Evolutionary conservation across 306 rosid genomes (phyloP), one percentile per base, ranked within the genome.

Genomic region (Luffa aegyptiaca): DNA sequence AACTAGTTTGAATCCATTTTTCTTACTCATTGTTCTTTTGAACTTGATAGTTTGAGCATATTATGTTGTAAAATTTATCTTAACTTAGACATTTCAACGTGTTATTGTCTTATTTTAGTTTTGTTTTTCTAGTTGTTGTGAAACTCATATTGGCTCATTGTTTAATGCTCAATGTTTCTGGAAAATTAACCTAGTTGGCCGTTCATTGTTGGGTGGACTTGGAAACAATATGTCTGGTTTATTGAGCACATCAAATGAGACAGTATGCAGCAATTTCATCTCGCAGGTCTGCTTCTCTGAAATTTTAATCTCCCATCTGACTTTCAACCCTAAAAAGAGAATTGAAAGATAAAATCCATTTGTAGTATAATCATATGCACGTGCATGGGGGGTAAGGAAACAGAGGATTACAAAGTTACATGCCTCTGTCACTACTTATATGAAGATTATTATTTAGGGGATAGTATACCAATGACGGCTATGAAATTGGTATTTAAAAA

Each of bases 151-250:
- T 79, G 39, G 49, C 74, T 73, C 17, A 42, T 79, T 74, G 39
- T 21, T 35, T 65, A 44, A 10, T 70, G 4, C 72, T 75, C 59
- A 57, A 49, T 79, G 39, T 79, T 76, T 56, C 44, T 64, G 80
- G 80, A 41, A 68, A 72, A 20, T 70, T 41, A 59, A 58, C 35
- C 20, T 45, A 91, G 97, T 76, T 70, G 90, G 98, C 3, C 90
- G 89, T 81, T 86, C 95, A 17, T 84, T 94, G 86, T 64, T 88
- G 17, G 87, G 95, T 8, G 88, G 90, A 52, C 78, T 89, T 17
- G 75, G 88, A 83, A 86, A 82, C 86, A 85, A 79, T 81, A 79
- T 83, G 45, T 82, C 90, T 65, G 87, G 85, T 69, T 63, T 84
- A 46, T 33, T 79, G 77, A 83, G 86, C 77, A 36, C 88, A 62